phyloP scores from a whole-genome alignment of 768 basidiomycete genomes.

The Collybiopsis luxurians region DNA sequence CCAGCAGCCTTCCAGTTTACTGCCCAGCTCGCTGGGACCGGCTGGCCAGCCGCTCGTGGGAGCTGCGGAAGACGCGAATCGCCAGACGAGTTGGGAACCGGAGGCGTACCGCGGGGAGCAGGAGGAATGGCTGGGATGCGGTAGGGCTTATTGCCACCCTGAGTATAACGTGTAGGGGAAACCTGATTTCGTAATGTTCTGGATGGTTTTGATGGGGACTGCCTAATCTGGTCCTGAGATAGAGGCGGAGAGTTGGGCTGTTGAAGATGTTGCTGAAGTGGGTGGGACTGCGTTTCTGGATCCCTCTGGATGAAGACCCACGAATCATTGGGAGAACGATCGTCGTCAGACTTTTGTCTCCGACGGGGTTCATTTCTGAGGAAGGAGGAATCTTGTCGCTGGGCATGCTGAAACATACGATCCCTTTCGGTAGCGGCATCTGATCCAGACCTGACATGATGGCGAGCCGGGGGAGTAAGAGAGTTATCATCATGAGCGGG shows the following conservation, averaged over 20 bases:
- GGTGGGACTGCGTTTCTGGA: background rate
- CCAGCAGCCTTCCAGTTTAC: constrained; percentile 48
- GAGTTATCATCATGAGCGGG: constrained; percentile 35
- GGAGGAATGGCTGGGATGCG: constrained; percentile 26
- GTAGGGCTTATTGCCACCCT: constrained; percentile 14
- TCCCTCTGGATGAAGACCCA: constrained; percentile 10
- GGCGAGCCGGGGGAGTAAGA: constrained; percentile 28
- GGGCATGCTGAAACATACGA: constrained; percentile 30
- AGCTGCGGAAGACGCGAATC: constrained; percentile 30
- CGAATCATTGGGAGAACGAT: constrained; percentile 3
- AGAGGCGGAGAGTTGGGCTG: constrained; percentile 24
- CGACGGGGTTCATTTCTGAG: constrained; percentile 24
- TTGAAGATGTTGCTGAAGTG: constrained; percentile 19
- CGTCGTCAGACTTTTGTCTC: constrained; percentile 8
- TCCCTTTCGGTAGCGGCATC: constrained; percentile 54
- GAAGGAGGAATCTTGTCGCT: constrained; percentile 24
- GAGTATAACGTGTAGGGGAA: constrained; percentile 26
- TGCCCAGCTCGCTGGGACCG: constrained; percentile 44
- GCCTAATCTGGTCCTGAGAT: constrained; percentile 26
- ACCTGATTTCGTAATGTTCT: constrained; percentile 27
- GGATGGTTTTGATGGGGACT: constrained; percentile 19
- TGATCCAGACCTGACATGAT: constrained; percentile 45
- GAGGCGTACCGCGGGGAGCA: constrained; percentile 36
- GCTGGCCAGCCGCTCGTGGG: constrained; percentile 35
- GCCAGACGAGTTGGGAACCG: constrained; percentile 29